Conservation (phyloP, 352 stramenopile genomes). For the Phytophthora ramorum region DNA sequence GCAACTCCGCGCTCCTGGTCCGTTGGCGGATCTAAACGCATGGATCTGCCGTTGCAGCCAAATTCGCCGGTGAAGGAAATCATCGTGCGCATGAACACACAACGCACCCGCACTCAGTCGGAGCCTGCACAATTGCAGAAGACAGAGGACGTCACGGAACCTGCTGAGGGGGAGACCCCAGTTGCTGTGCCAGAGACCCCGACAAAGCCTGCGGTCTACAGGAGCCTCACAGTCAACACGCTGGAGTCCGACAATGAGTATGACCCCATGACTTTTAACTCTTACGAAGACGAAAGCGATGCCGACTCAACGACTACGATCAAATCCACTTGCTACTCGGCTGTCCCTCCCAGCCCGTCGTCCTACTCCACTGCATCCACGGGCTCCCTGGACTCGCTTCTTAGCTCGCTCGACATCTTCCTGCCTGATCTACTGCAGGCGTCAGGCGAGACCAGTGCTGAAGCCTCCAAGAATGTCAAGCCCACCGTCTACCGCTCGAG, state of each 20-base stretch:
- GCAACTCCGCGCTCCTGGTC: slow-evolving; percentile 11
- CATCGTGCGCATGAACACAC: slow-evolving; percentile 21
- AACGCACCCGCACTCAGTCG: slow-evolving; percentile 12
- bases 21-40: slow-evolving; percentile 7
- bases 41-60: slow-evolving; percentile 8
- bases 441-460: slow-evolving; percentile 13
- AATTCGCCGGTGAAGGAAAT: slow-evolving; percentile 23
- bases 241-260: slow-evolving; percentile 11
- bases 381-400: slow-evolving; percentile 37
- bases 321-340: slow-evolving; percentile 24
- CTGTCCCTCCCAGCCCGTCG: slow-evolving; percentile 31
- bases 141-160: not conserved
- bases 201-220: slow-evolving; percentile 14
- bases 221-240: slow-evolving; percentile 21
- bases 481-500: slow-evolving; percentile 15
- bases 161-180: slow-evolving; percentile 3
- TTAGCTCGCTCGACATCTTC: slow-evolving; percentile 35
- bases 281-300: slow-evolving; percentile 27
- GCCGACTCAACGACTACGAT: slow-evolving; percentile 1
- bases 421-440: slow-evolving; percentile 28
- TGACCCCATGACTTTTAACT: slow-evolving; percentile 9
- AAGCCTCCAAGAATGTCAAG: slow-evolving; percentile 16
- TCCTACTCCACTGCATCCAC: slow-evolving; percentile 44
- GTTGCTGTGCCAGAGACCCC: not conserved
- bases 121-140: slow-evolving; percentile 12